Conservation (phyloP, 2,329 filamentous ascomycete genomes). For the Domatiomyces catenatus region DNA sequence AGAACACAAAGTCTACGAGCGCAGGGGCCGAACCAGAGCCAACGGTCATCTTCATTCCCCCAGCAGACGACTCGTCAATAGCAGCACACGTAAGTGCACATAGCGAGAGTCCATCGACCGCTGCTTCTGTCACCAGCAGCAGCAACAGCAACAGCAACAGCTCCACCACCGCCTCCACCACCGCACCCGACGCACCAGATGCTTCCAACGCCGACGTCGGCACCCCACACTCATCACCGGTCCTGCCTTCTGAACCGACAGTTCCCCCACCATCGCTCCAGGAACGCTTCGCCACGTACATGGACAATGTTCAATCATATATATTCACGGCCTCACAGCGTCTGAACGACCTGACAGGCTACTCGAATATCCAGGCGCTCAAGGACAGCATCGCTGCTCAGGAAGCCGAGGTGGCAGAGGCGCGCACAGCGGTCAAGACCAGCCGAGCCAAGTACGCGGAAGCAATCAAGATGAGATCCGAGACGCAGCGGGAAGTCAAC, state of each 20-base stretch:
- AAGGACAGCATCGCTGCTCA: slow-evolving; percentile 61
- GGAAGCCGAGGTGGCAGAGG: slow-evolving; percentile 37
- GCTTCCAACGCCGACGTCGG: slow-evolving; percentile 37
- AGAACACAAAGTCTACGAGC: slow-evolving; percentile 8
- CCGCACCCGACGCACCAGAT: slow-evolving; percentile 2
- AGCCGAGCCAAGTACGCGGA: slow-evolving; percentile 64
- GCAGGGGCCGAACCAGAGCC: slow-evolving; percentile 14
- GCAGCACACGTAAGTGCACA: slow-evolving; percentile 9
- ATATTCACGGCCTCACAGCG: slow-evolving; percentile 72
- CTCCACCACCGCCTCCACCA: slow-evolving; percentile 19
- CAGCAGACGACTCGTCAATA: slow-evolving; percentile 14
- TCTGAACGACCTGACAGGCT: slow-evolving; percentile 88
- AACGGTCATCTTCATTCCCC: slow-evolving; percentile 12
- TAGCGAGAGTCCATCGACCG: not conserved
- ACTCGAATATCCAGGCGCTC: slow-evolving; percentile 75
- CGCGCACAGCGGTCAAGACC: slow-evolving; percentile 51
- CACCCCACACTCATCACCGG: slow-evolving; percentile 30
- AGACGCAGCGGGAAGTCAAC: slow-evolving; percentile 89
- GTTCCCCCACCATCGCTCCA: slow-evolving; percentile 27
- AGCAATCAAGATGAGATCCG: slow-evolving; percentile 69
- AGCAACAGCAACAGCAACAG: not conserved
- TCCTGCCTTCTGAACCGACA: slow-evolving; percentile 26
- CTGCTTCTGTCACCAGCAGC: not conserved
- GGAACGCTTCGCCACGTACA: slow-evolving; percentile 50
- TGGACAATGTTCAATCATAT: slow-evolving; percentile 80